A percentile compares a stretch with the other conserved stretches of the same genome.
These are phyloP conservation scores for Annulohypoxylon truncatum DNA, from an alignment of 2,329 filamentous ascomycete genomes.

Conservation along the genomic window DNA sequence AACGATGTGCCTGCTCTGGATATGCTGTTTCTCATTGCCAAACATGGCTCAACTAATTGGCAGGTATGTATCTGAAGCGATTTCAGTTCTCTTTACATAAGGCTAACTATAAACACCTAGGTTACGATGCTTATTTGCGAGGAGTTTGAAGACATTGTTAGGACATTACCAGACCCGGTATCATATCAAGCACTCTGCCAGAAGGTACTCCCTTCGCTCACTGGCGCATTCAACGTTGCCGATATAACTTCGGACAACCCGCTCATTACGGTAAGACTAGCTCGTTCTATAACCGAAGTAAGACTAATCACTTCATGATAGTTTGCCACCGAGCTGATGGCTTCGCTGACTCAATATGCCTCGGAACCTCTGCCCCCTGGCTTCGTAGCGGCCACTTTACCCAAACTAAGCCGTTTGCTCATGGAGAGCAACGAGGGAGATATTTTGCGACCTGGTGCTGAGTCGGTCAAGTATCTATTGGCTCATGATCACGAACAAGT, in stretches of 20 bases:
- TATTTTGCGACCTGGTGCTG: conserved; percentile 85
- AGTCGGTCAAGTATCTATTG: conserved; percentile 89
- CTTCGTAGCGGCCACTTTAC: conserved; percentile 86
- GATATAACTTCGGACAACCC: conserved; percentile 86
- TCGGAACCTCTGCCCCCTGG: conserved; percentile 86
- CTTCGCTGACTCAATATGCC: conserved; percentile 83
- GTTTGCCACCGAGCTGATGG: conserved; percentile 86
- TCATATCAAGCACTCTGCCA: conserved; percentile 82
- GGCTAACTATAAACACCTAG: conserved; percentile 34
- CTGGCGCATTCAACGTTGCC: conserved; percentile 88
- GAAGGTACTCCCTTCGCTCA: conserved; percentile 89
- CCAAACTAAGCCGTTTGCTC: conserved; percentile 85
- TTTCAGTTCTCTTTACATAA: background rate
- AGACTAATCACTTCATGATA: conserved; percentile 48
- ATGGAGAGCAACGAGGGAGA: conserved; percentile 89
- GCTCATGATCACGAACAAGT: conserved; percentile 91
- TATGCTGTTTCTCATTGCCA: conserved; percentile 87
- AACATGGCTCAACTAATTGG: conserved; percentile 89
- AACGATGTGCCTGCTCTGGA: conserved; percentile 80
- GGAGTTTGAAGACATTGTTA: conserved; percentile 88
- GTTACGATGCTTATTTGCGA: conserved; percentile 88
- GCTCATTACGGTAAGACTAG: conserved; percentile 73
- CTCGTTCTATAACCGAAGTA: background rate
- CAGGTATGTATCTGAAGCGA: conserved; percentile 60
- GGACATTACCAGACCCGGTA: conserved; percentile 72